A percentile compares a stretch with the other conserved stretches of the same genome.
phyloP scores from a whole-genome alignment of 257 asterid species.

The Gynochthodes officinalis region DNA sequence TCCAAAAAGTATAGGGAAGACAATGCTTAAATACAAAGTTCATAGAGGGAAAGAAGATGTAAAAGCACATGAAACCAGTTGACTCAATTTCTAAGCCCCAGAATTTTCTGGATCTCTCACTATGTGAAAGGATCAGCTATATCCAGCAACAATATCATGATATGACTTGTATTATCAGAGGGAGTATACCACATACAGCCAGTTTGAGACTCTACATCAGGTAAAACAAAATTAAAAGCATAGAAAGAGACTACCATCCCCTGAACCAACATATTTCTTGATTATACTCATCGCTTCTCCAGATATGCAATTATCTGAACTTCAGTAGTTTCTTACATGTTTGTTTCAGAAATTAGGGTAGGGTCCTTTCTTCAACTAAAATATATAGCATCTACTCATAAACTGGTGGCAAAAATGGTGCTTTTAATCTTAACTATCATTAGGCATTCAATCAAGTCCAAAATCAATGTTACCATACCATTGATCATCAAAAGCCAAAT shows the following conservation, averaged over 20 bases:
- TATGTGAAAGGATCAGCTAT: background rate
- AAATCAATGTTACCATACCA: background rate
- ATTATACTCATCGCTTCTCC: background rate
- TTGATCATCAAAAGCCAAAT: conserved; percentile 1
- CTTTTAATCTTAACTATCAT: conserved; percentile 3
- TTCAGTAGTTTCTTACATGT: background rate
- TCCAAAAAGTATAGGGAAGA: background rate
- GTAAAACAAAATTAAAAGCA: background rate
- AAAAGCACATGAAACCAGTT: background rate
- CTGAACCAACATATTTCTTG: background rate
- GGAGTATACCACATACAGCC: background rate
- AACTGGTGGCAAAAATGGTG: background rate
- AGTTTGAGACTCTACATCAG: background rate
- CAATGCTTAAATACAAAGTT: background rate
- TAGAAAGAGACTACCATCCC: background rate
- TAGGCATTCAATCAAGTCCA: conserved; percentile 3
- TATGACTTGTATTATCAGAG: background rate
- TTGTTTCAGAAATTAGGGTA: background rate
- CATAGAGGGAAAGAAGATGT: background rate
- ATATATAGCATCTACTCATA: background rate
- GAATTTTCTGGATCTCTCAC: background rate
- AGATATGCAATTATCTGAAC: background rate
- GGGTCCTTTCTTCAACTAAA: background rate
- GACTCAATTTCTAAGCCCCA: background rate
- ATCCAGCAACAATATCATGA: background rate